Evolutionary conservation across 352 stramenopile species (phyloP), one percentile per base, ranked within the genome.

Genomic region (Pythium biforme): DNA sequence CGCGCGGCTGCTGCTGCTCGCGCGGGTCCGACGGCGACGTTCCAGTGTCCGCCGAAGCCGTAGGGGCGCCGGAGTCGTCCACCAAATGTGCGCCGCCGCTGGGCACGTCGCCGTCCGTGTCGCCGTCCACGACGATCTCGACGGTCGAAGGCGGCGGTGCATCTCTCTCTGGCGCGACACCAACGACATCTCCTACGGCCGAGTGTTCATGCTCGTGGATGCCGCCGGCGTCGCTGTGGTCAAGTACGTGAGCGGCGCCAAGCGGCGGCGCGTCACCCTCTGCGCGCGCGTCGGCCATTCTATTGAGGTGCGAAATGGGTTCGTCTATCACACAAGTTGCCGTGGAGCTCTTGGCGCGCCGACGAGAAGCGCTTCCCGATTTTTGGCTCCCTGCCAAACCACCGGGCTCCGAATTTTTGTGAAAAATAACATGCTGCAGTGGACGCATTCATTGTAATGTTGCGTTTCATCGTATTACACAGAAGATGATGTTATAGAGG

Each of bases 361-460:
- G 39, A 15, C 39, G 33, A 43, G 33, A 7, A 17, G 23, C 40
- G 37, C 59, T 60, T 59, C 31, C 23, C 55, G 62, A 64, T 69
- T 59, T 69, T 69, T 64, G 15, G 25, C 59, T 54, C 41, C 22
- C 39, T 49, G 0, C 14, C 8, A 34, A 8, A 14, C 34, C 41
- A 31, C n/a, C 19, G 10, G 45, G 37, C 27, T 27, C 27, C n/a
- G 40, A 56, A 47, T 29, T 62, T 69, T 69, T 64, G 62, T 64
- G 62, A 69, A 69, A 64, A 59, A 69, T 64, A 33, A 52, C 48
- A 69, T 69, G 54, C 39, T 57, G 26, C 47, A 69, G 62, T 54
- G 62, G 55, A 34, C 2, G 22, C 31, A 34, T 34, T 11, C 5
- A 11, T 34, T 34, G 31, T 5, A 10, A 39, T 19, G 17, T 53